Conservation (phyloP, 192 early-diverging fungal species). For the Phlyctochytrium planicorne region DNA sequence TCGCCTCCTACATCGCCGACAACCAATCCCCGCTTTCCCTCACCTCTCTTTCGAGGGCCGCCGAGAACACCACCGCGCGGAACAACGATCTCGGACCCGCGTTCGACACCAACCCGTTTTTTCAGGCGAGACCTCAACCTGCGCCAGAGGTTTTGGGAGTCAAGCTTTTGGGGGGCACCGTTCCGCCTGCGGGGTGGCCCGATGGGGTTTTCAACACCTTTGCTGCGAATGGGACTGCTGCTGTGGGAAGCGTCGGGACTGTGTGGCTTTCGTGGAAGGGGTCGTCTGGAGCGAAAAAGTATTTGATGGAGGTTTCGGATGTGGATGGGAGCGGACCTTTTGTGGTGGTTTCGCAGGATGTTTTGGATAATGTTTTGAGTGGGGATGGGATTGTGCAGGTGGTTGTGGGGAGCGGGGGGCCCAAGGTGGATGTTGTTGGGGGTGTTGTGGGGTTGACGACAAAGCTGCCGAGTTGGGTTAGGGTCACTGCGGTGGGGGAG, state of each 20-base stretch:
- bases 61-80: background rate
- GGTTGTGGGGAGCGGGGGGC: background rate
- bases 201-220: too few species aligned
- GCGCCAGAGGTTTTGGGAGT: background rate
- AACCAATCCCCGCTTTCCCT: background rate
- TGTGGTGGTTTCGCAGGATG: background rate
- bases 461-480: too few species aligned
- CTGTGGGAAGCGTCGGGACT: background rate
- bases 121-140: background rate
- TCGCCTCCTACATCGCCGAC: background rate
- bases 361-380: background rate
- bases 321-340: background rate
- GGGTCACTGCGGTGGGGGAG: too few species aligned
- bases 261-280: conserved; percentile 11
- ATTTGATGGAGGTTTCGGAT: background rate
- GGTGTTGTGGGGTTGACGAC: too few species aligned
- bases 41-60: background rate
- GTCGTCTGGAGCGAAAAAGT: conserved; percentile 3
- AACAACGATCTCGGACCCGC: too few species aligned
- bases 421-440: too few species aligned
- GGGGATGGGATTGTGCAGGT: background rate
- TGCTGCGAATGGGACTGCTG: background rate
- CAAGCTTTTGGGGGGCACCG: background rate
- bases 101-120: background rate
- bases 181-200: background rate